These are phyloP conservation scores for Paecilomyces niveus DNA, from an alignment of 2,329 filamentous ascomycete genomes.

Conservation along the genomic window DNA sequence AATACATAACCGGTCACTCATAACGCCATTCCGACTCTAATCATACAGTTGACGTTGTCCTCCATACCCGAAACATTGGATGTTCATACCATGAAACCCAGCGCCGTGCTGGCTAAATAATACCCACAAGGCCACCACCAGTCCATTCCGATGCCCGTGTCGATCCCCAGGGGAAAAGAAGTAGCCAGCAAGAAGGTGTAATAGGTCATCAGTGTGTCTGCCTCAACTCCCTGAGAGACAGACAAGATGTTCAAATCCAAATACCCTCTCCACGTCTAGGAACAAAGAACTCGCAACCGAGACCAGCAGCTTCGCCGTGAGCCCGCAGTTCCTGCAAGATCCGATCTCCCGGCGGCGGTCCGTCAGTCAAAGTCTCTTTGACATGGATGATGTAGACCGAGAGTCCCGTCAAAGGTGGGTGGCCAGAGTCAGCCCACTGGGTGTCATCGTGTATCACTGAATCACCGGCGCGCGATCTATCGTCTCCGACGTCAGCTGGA, in stretches of 20 bases:
- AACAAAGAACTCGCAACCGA: constrained; percentile 77
- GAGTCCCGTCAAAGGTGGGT: constrained; percentile 59
- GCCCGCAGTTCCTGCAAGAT: constrained; percentile 65
- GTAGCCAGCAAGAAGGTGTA: too few relatives aligned
- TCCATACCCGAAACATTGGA: too few relatives aligned
- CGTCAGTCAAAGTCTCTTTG: constrained; percentile 77
- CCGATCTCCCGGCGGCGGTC: constrained; percentile 53
- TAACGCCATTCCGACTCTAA: too few relatives aligned
- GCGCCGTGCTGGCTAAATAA: too few relatives aligned
- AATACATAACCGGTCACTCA: too few relatives aligned
- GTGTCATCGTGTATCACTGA: constrained; percentile 3
- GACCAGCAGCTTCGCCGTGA: constrained; percentile 55
- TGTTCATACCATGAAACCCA: too few relatives aligned
- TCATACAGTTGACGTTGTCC: too few relatives aligned
- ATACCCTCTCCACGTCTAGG: constrained; percentile 58
- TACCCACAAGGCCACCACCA: too few relatives aligned
- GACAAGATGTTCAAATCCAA: constrained; percentile 24
- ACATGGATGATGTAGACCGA: constrained; percentile 87
- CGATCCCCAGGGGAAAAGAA: too few relatives aligned
- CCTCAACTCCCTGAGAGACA: neutral
- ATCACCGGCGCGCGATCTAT: constrained; percentile 3
- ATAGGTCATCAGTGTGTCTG: too few relatives aligned
- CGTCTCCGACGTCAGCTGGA: constrained; percentile 8
- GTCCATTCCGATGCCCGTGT: too few relatives aligned
- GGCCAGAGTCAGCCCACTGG: constrained; percentile 12